phyloP scores from a whole-genome alignment of 2,329 filamentous ascomycete species.

The Aspergillus costaricaensis region DNA sequence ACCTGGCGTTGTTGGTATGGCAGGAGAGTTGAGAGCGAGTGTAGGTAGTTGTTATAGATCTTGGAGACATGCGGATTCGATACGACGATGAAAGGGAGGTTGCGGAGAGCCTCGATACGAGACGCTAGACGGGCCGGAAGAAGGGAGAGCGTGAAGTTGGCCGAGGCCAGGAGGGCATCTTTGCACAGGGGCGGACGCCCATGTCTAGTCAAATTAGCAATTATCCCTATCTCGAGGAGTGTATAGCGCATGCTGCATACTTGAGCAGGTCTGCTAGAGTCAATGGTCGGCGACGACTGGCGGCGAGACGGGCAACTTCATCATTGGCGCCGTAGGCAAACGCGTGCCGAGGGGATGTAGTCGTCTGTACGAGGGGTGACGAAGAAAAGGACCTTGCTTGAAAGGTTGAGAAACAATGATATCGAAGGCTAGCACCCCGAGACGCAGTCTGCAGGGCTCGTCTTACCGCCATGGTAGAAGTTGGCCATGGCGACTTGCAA shows the following conservation, averaged over 20 bases:
- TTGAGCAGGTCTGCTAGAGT: constrained; percentile 87
- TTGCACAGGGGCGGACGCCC: constrained; percentile 83
- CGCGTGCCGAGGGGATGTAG: constrained; percentile 49
- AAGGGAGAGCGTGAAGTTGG: constrained; percentile 92
- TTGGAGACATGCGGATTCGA: constrained; percentile 93
- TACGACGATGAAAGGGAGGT: constrained; percentile 95
- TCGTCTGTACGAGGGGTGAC: constrained; percentile 26
- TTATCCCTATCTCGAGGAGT: background rate
- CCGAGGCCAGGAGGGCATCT: constrained; percentile 79
- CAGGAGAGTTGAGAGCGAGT: constrained; percentile 85
- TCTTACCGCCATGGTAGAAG: constrained; percentile 24
- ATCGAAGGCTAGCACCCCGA: constrained; percentile 12
- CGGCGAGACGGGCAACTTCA: constrained; percentile 76
- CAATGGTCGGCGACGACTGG: constrained; percentile 74
- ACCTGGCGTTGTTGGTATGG: constrained; percentile 77
- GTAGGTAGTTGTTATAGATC: constrained; percentile 95
- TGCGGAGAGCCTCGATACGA: constrained; percentile 88
- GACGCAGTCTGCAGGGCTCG: constrained; percentile 16
- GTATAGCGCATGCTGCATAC: constrained; percentile 31
- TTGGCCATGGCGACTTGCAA: constrained; percentile 22
- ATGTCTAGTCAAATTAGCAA: constrained; percentile 48
- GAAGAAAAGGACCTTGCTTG: constrained; percentile 20
- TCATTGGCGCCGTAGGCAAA: constrained; percentile 64
- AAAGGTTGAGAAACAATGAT: background rate
- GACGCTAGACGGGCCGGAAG: constrained; percentile 90